phyloP scores from a whole-genome alignment of 176 grass and related monocot genomes.

The Musa beccarii region DNA sequence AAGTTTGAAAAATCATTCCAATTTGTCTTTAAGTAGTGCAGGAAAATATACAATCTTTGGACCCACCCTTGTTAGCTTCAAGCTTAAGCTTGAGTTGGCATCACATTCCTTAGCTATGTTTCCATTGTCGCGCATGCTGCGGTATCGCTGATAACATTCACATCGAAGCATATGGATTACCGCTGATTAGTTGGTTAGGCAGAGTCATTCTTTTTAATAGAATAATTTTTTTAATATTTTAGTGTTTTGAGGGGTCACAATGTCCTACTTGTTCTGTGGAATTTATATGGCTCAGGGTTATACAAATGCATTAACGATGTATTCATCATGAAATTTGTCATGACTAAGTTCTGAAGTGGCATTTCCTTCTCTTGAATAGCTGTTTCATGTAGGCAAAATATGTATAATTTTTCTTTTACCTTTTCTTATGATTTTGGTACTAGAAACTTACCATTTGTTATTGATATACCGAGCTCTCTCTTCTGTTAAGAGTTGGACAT shows the following conservation, averaged over 20 bases:
- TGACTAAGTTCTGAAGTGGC: too few species aligned
- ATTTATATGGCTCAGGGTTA: not conserved
- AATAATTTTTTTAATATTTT: not conserved
- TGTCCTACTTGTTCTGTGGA: not conserved
- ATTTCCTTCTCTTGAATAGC: too few species aligned
- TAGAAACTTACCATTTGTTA: not conserved
- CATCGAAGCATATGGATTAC: not conserved
- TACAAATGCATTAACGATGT: not conserved
- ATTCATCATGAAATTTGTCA: too few species aligned
- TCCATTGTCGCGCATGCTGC: too few species aligned
- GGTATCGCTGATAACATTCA: not conserved
- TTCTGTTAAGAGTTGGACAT: not conserved
- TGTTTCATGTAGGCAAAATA: too few species aligned
- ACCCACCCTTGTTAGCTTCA: not conserved
- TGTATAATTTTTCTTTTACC: too few species aligned
- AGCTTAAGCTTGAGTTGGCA: not conserved
- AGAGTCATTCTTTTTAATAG: too few species aligned
- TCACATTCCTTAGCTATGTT: not conserved
- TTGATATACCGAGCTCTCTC: not conserved
- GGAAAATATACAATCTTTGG: conserved; percentile 3
- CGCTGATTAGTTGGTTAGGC: not conserved
- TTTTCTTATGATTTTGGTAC: too few species aligned
- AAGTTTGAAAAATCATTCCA: not conserved
- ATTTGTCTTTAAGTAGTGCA: conserved; percentile 8
- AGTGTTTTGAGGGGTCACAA: not conserved